Evolutionary conservation across 2,329 filamentous ascomycete genomes (phyloP).

Genomic region (Cladosporium sp.): DNA sequence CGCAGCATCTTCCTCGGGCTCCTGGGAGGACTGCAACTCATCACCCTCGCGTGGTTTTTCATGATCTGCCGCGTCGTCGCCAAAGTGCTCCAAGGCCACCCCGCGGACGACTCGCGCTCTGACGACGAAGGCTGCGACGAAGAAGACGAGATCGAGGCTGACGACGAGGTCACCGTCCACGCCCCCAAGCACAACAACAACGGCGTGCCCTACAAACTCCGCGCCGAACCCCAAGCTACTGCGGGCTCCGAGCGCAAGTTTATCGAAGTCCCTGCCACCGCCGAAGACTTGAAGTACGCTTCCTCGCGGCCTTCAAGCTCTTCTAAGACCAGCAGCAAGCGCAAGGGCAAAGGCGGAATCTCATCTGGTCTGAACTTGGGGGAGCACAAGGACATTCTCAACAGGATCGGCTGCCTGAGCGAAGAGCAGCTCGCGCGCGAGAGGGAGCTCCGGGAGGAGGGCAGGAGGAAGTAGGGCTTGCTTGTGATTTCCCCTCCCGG

Average conservation of each 20-base stretch:
- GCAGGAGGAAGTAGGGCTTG: conserved; percentile 6
- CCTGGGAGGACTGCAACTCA: conserved; percentile 68
- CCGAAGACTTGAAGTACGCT: conserved; percentile 53
- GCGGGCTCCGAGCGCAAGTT: conserved; percentile 16
- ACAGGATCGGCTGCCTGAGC: conserved; percentile 64
- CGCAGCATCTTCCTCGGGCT: conserved; percentile 70
- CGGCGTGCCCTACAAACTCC: conserved; percentile 14
- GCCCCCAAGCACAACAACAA: conserved; percentile 22
- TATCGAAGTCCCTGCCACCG: conserved; percentile 66
- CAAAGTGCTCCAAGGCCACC: conserved; percentile 67
- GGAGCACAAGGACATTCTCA: conserved; percentile 73
- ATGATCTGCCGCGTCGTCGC: conserved; percentile 82
- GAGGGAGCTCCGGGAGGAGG: conserved; percentile 21
- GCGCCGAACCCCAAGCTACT: conserved; percentile 6
- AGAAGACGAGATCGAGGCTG: conserved; percentile 53
- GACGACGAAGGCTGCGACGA: conserved; percentile 66
- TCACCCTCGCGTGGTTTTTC: conserved; percentile 81
- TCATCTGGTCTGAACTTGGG: conserved; percentile 46
- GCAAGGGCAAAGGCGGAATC: conserved; percentile 47
- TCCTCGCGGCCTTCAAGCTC: conserved; percentile 3
- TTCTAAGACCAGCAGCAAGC: conserved; percentile 24
- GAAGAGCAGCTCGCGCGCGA: conserved; percentile 31
- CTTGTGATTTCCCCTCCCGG: neutral
- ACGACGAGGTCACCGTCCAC: conserved; percentile 20
- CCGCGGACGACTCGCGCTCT: conserved; percentile 79